Evolutionary conservation across 1,284 basidiomycete genomes (phyloP).

Genomic region (Meira nashicola): DNA sequence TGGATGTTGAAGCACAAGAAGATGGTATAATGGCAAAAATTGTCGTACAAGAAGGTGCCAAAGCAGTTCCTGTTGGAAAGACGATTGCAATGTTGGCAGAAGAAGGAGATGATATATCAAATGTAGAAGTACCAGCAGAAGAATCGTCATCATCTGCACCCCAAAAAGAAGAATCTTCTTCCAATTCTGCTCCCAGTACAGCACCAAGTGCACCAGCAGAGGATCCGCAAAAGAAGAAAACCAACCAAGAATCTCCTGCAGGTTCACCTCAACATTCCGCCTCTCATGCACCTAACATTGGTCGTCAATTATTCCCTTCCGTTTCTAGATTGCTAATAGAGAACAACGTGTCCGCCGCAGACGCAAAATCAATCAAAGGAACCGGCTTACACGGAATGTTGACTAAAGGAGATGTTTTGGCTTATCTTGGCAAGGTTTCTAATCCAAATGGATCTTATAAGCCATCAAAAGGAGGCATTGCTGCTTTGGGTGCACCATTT

Average conservation of each 20-base stretch:
- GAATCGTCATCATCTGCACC: background rate
- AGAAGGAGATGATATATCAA: conserved; percentile 54
- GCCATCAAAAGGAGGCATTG: conserved; percentile 27
- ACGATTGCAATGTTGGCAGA: conserved; percentile 55
- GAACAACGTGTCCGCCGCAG: conserved; percentile 37
- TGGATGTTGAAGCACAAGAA: conserved; percentile 97
- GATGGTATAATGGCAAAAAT: conserved; percentile 95
- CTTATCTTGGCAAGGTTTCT: conserved; percentile 48
- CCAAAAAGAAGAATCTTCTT: background rate
- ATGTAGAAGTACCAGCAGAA: conserved; percentile 40
- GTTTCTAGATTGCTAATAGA: conserved; percentile 50
- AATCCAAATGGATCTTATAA: conserved; percentile 42
- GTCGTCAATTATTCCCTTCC: conserved; percentile 49
- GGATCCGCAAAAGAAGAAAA: background rate
- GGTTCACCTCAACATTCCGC: background rate
- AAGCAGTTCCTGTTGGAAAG: conserved; percentile 52
- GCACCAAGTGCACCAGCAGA: background rate
- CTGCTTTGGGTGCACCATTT: conserved; percentile 26
- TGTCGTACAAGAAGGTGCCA: conserved; percentile 55
- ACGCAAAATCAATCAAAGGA: conserved; percentile 53
- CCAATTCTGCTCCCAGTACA: background rate
- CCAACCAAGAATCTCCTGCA: background rate
- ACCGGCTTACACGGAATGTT: conserved; percentile 54
- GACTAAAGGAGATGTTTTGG: conserved; percentile 56
- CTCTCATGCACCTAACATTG: background rate